phyloP scores from a whole-genome alignment of 805 yeast species.

The Lipomyces yamadae region DNA sequence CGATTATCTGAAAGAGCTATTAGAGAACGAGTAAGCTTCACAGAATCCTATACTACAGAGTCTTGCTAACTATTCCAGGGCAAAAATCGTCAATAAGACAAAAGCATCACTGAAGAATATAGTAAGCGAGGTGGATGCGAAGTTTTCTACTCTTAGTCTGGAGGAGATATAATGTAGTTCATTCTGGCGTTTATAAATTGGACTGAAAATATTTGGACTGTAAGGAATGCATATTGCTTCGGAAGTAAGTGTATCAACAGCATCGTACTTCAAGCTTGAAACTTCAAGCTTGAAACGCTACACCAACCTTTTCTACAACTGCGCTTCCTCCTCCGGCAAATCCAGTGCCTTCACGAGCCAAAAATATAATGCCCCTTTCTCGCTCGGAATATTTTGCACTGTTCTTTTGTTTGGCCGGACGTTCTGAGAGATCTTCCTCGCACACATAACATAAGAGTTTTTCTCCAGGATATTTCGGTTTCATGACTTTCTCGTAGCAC shows the following conservation, averaged over 20 bases:
- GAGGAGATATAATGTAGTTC: not conserved
- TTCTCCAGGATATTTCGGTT: slow-evolving; percentile 30
- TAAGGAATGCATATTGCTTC: not conserved
- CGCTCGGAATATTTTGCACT: slow-evolving; percentile 5
- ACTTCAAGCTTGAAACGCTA: slow-evolving; percentile 37
- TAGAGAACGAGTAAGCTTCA: slow-evolving; percentile 29
- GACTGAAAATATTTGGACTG: not conserved
- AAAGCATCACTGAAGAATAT: slow-evolving; percentile 13
- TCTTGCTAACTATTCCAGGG: slow-evolving; percentile 17
- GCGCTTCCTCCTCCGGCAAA: slow-evolving; percentile 36
- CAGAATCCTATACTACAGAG: not conserved
- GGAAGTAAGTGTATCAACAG: not conserved
- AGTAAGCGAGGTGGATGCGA: slow-evolving; percentile 9
- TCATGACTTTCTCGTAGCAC: slow-evolving; percentile 33
- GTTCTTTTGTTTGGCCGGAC: slow-evolving; percentile 9
- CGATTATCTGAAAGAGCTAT: slow-evolving; percentile 20
- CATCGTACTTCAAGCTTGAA: slow-evolving; percentile 29
- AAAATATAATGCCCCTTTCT: slow-evolving; percentile 22
- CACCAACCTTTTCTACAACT: slow-evolving; percentile 33
- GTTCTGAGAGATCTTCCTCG: slow-evolving; percentile 22
- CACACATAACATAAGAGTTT: slow-evolving; percentile 32
- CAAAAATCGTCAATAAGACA: slow-evolving; percentile 22
- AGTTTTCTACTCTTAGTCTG: slow-evolving; percentile 12
- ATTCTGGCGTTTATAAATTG: not conserved
- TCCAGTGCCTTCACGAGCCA: slow-evolving; percentile 37